Conservation (phyloP, 1,284 basidiomycete species). For the Irpex sp. region DNA sequence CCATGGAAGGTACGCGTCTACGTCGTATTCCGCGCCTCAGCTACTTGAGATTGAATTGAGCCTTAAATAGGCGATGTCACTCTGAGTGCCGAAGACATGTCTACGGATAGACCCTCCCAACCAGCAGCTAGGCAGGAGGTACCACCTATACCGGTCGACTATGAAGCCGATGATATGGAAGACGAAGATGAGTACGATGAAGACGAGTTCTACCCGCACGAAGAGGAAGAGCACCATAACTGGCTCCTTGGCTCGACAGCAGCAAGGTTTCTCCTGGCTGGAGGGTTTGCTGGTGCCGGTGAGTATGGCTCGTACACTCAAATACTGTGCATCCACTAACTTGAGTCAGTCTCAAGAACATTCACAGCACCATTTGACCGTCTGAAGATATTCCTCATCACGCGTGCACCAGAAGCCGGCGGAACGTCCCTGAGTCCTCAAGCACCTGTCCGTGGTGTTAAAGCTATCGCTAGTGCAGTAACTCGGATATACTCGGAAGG, state of each 20-base stretch:
- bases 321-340: not conserved
- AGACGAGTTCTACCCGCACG: conserved; percentile 38
- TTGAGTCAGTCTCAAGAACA: conserved; percentile 76
- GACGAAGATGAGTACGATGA: conserved; percentile 35
- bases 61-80: conserved; percentile 62
- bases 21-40: not conserved
- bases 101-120: conserved; percentile 15
- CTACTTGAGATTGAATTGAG: not conserved
- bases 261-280: conserved; percentile 88
- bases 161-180: conserved; percentile 35
- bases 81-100: conserved; percentile 64
- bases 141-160: conserved; percentile 25
- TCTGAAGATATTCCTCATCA: conserved; percentile 96
- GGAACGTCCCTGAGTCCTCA: conserved; percentile 44
- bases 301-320: conserved; percentile 22
- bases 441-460: conserved; percentile 54
- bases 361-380: conserved; percentile 98
- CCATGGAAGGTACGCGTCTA: conserved; percentile 71
- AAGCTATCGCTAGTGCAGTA: conserved; percentile 72
- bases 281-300: conserved; percentile 93
- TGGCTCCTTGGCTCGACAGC: conserved; percentile 74
- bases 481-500: conserved; percentile 82
- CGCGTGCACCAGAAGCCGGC: conserved; percentile 68
- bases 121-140: conserved; percentile 19
- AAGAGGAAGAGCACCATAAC: conserved; percentile 58